Evolutionary conservation across 2,329 filamentous ascomycete genomes (phyloP), one percentile per base, ranked within the genome.

Genomic region (Fusarium avenaceum): DNA sequence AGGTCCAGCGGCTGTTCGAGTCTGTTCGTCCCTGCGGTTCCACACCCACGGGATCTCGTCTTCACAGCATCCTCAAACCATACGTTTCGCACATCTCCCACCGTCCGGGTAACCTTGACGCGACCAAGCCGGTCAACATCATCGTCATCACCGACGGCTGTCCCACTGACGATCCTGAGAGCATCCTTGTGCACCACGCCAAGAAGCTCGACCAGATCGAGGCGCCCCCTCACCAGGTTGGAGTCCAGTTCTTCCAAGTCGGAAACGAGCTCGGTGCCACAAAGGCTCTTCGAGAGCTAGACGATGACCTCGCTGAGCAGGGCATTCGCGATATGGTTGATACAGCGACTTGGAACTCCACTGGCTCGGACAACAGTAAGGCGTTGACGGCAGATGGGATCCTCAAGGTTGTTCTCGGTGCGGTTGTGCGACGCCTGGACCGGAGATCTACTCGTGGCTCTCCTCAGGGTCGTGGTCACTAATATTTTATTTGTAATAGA

Each of bases 221-320:
- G 10, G 93, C 93, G 0, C 88, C 90, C 6, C 85, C 89, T 1
- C 92, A 92, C 83, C 96, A 98, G 81, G 83, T 97, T 10, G 95
- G 95, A 33, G 88, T 98, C 57, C 95, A 98, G 78, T 98, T 98
- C 82, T 97, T 98, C 83, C 95, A 97, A 80, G 92, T 98, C 44
- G 95, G 96, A 57, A 85, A 87, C 49, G 92, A 97, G 71, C 75
- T 80, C 1, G 81, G 79, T 1, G 95, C 94, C 0, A 83, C 84
- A 2, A 79, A 84, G 69, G 88, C 90, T 56, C 82, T 98, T 39
- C 81, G 86, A 70, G 84, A 89, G 46, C 83, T 98, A 9, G 95
- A 98, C 75, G 92, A 97, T 76, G 82, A 85, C 42, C 74, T 86
- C n/a, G 81, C 83, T 26, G 80, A 84, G 30, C 81, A 84, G 30